Percentiles rank a stretch among this genome's conserved stretches.
phyloP scores from a whole-genome alignment of 2,329 filamentous ascomycete species.

The Leptographium galeiforme region DNA sequence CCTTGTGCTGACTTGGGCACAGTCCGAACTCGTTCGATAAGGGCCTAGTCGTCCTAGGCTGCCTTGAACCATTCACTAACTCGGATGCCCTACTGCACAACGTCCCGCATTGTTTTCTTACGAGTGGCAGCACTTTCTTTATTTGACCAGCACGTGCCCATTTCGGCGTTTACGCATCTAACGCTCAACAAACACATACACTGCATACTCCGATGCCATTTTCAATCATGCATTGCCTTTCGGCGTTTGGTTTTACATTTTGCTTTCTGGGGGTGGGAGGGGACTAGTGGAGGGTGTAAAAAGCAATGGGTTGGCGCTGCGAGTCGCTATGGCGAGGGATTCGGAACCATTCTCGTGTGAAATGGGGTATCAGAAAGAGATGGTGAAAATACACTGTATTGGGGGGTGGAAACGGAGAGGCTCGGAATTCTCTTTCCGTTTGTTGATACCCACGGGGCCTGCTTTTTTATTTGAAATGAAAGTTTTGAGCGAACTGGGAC shows the following conservation, averaged over 20 bases:
- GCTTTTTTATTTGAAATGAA: not conserved
- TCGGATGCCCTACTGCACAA: too few species aligned
- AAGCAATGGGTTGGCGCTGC: not conserved
- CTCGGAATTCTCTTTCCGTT: not conserved
- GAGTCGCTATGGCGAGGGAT: not conserved
- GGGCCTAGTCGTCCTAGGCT: too few species aligned
- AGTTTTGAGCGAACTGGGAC: not conserved
- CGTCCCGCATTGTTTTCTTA: not conserved
- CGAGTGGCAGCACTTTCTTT: not conserved
- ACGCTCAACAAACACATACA: too few species aligned
- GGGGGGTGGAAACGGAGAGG: not conserved
- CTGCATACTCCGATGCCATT: not conserved
- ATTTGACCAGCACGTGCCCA: not conserved
- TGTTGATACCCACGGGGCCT: not conserved
- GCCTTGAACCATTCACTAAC: too few species aligned
- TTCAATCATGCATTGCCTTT: constrained; percentile 1
- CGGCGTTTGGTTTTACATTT: constrained; percentile 1
- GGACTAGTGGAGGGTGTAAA: not conserved
- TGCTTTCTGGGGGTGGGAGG: not conserved
- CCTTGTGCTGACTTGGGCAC: constrained; percentile 6
- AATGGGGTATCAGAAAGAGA: not conserved
- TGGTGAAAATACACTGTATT: not conserved
- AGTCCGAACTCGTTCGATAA: too few species aligned
- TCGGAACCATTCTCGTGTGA: not conserved
- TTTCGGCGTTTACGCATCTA: not conserved